These are phyloP conservation scores for Epichloe glyceriae DNA, from an alignment of 2,329 filamentous ascomycete species.

Conservation along the genomic window DNA sequence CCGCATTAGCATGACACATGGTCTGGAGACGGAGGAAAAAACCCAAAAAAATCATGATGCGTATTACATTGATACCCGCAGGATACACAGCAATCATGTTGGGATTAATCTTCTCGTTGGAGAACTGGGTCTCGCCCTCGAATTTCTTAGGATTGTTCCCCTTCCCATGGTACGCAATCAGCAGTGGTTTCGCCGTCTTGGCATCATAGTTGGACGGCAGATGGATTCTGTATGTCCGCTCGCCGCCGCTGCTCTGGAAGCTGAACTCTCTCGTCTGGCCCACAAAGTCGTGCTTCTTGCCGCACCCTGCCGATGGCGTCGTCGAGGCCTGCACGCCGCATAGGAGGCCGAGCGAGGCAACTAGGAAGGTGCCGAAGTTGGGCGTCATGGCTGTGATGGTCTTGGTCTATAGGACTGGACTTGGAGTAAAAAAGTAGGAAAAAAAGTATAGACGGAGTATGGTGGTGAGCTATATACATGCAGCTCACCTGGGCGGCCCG, in stretches of 20 bases:
- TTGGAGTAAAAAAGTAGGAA: too few species aligned
- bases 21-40: too few species aligned
- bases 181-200: slow-evolving; percentile 22
- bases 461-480: too few species aligned
- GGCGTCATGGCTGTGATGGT: background rate
- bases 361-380: background rate
- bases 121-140: slow-evolving; percentile 25
- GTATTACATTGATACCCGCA: slow-evolving; percentile 24
- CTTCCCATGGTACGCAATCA: slow-evolving; percentile 34
- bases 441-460: too few species aligned
- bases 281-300: slow-evolving; percentile 10
- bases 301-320: slow-evolving; percentile 8
- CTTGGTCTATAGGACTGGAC: too few species aligned
- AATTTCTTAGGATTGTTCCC: slow-evolving; percentile 20
- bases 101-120: slow-evolving; percentile 23
- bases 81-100: slow-evolving; percentile 30
- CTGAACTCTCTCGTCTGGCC: slow-evolving; percentile 11
- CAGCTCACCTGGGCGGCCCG: too few species aligned
- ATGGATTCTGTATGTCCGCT: slow-evolving; percentile 11
- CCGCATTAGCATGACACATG: too few species aligned
- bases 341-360: background rate
- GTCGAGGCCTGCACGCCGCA: background rate
- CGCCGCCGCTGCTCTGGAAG: slow-evolving; percentile 11
- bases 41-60: too few species aligned
- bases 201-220: slow-evolving; percentile 19